Conservation (phyloP, 2,329 filamentous ascomycete species). For the Sporothrix phasma region DNA sequence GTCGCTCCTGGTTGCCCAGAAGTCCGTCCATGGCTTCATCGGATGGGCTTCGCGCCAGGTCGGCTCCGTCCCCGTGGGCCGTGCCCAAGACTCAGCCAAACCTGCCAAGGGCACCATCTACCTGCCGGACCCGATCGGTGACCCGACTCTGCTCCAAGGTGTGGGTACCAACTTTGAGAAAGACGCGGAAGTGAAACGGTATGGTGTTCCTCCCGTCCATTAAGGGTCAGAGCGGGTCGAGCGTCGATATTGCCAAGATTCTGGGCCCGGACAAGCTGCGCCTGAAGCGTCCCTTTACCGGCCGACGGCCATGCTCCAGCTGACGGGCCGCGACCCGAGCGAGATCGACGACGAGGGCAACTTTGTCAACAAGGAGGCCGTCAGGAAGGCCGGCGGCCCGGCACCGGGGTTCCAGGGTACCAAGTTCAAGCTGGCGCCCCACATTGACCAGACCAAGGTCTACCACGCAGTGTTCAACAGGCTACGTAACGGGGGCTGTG, state of each 20-base stretch:
- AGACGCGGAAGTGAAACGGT: constrained; percentile 65
- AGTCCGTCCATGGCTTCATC: constrained; percentile 90
- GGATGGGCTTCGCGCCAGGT: constrained; percentile 76
- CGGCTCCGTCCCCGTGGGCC: constrained; percentile 84
- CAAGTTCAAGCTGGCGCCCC: constrained; percentile 79
- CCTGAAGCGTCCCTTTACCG: constrained; percentile 80
- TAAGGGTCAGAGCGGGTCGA: constrained; percentile 66
- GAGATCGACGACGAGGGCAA: constrained; percentile 59
- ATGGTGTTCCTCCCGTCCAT: constrained; percentile 78
- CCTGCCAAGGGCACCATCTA: constrained; percentile 72
- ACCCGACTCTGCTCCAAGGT: constrained; percentile 71
- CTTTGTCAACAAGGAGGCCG: constrained; percentile 42
- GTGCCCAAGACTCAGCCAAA: constrained; percentile 82
- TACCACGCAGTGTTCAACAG: constrained; percentile 88
- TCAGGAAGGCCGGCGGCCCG: constrained; percentile 34
- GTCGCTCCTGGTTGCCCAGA: constrained; percentile 87
- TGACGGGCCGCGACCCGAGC: constrained; percentile 58
- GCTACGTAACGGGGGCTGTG: constrained; percentile 71
- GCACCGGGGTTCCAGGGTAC: constrained; percentile 61
- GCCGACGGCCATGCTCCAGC: constrained; percentile 64
- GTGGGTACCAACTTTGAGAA: constrained; percentile 74
- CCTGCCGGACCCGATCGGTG: constrained; percentile 74
- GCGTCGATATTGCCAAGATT: constrained; percentile 75
- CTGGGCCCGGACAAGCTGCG: constrained; percentile 69
- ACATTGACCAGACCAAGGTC: constrained; percentile 87